These are phyloP conservation scores for Pseudotsuga menziesii DNA, from an alignment of 75 land plant genomes.

Conservation along the genomic window DNA sequence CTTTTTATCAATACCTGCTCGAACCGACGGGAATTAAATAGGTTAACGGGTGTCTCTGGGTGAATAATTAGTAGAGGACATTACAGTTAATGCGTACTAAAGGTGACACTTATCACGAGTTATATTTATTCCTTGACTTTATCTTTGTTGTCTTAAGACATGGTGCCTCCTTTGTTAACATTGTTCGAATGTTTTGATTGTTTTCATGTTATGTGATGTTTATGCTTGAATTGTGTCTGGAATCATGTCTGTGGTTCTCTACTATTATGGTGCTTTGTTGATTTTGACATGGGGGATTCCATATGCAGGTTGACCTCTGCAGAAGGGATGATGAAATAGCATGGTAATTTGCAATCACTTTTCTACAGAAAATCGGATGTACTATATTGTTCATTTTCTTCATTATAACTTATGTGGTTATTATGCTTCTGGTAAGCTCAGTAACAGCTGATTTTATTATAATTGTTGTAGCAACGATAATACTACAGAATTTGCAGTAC, in stretches of 20 bases:
- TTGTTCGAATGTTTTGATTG: not conserved
- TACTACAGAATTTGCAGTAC: constrained; percentile 33
- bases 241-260: not conserved
- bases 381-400: not conserved
- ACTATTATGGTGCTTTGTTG: not conserved
- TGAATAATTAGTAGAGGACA: no score
- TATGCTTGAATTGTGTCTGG: not conserved
- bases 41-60: no score
- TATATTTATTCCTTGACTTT: not conserved
- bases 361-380: not conserved
- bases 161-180: not conserved
- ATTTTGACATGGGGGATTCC: not conserved
- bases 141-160: not conserved
- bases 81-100: no score
- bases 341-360: constrained; percentile 8
- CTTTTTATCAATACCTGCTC: no score
- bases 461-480: constrained; percentile 25
- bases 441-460: constrained; percentile 8
- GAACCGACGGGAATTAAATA: no score
- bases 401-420: not conserved
- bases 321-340: constrained; percentile 1
- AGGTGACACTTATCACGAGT: not conserved
- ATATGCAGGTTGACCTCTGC: not conserved
- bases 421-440: not conserved
- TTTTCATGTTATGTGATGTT: not conserved